Base-by-base conservation (phyloP, 352 stramenopile species). In the Globisporangium mamillatum region DNA sequence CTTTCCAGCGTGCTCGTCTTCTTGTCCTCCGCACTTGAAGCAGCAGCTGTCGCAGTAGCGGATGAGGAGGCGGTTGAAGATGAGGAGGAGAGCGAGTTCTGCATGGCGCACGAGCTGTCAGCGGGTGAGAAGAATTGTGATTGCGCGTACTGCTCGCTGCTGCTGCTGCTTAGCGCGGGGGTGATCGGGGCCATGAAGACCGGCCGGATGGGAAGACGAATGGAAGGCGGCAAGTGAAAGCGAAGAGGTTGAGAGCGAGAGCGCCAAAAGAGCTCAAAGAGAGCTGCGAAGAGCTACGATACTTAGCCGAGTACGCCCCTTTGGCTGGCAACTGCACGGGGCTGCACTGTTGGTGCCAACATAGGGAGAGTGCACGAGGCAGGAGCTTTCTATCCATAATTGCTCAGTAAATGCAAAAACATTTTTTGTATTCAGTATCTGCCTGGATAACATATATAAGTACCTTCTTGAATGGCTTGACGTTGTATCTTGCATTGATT, bases 181-280 rank as follows among this genome's bases (percentile, higher is more conserved):
- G 79, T 73, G 55, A 81, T 79, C 52, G 79, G 79, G 3, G 79
- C 77, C 79, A 87, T 87, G 24, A 52, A 32, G 65, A 32, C 46
- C 34, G 22, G 27, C 18, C 18, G 24, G 65, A 62, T 48, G 24
- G 61, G 57, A 10, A 58, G 50, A 60, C 46, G 24, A 60, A 68
- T 68, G 70, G 62, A 46, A 64, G 70, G 34, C 48, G 70, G 54
- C 18, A 66, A 38, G 66, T 61, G 56, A 55, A n/a, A 29, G 24
- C 14, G 25, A 48, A 52, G 44, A 22, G 44, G 44, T 6, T 52
- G 56, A 29, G 56, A 29, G 25, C 41, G 63, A 29, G 7, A 50
- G 20, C 46, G 22, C 46, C 29, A 65, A 44, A n/a, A 18, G 54
- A 36, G n/a, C 14, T n/a, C 55, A 44, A 54, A 57, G 46, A 48